Evolutionary conservation across 1,284 basidiomycete genomes (phyloP), one percentile per base, ranked within the genome.

Genomic region (Golubevia sp.): DNA sequence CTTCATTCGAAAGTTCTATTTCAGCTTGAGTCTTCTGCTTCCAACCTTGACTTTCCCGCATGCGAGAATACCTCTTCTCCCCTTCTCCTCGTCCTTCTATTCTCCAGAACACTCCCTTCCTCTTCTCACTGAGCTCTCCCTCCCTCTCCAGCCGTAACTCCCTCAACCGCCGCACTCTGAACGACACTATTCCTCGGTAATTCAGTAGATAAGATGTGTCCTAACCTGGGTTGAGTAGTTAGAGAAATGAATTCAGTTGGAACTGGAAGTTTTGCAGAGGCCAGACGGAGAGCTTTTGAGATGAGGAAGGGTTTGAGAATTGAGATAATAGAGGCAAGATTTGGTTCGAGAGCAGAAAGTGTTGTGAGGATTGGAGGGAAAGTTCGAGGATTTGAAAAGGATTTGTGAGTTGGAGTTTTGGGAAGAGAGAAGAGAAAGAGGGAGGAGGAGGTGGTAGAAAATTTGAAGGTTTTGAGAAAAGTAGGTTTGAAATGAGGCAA

Each of bases 221-320:
- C 96, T 18, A 98, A 86, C 6, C 94, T 88, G 23, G 95, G 92
- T 1, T 89, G 89, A 1, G 92, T 87, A 2, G 85, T 83, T 4
- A 87, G 86, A 62, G 87, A 89, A 72, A 98, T 91, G 84, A 98
- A 96, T 84, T 98, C 95, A 83, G 92, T 94, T 62, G 87, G 87
- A 1, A 92, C 91, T 0, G 96, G 95, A 20, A 99, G 87, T 83
- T 97, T 97, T 61, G 89, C 90, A n/a, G 91, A 88, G 4, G 94
- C 96, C 66, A 94, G 89, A 57, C 92, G 91, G 60, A 98, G 88
- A 3, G 93, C 95, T 96, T 64, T 3, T 15, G 25, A 49, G 53
- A 62, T 23, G 11, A 34, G 51, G 13, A 68, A 53, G 53, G 34
- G n/a, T n/a, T n/a, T n/a, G n/a, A 59, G 26, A 15, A 57, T 38